A percentile compares a stretch with the other conserved stretches of the same genome.
These are phyloP conservation scores for Chlorella vulgaris DNA, from an alignment of 139 green algal genomes.

Conservation along the genomic window DNA sequence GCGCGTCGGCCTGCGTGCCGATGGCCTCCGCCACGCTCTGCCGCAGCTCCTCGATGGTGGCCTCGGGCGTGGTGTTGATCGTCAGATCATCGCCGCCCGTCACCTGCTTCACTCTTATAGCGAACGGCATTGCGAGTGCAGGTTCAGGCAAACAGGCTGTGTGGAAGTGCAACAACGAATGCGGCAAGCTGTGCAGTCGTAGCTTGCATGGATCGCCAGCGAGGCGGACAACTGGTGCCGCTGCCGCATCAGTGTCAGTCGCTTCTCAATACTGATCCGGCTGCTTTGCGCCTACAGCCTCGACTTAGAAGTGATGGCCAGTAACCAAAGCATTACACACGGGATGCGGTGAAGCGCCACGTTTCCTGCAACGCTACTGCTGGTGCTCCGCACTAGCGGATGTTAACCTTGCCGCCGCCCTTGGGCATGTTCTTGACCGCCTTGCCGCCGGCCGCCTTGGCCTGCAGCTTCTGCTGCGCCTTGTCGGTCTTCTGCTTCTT, in stretches of 20 bases:
- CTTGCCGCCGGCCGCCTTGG: slow-evolving; percentile 52
- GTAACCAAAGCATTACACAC: background rate
- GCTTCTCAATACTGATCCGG: no score
- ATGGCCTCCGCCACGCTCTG: slow-evolving; percentile 52
- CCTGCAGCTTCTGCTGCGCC: slow-evolving; percentile 31
- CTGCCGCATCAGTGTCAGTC: no score
- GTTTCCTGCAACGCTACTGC: background rate
- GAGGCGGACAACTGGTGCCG: no score
- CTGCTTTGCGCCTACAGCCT: no score
- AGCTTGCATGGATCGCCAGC: no score
- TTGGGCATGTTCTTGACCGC: slow-evolving; percentile 52
- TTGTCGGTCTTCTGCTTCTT: slow-evolving; percentile 93
- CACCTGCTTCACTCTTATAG: slow-evolving; percentile 23
- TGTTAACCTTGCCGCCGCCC: slow-evolving; percentile 37
- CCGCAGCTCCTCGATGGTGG: slow-evolving; percentile 81
- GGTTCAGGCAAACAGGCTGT: background rate
- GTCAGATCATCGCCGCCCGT: slow-evolving; percentile 34
- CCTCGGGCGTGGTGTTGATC: slow-evolving; percentile 27
- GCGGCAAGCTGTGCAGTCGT: background rate
- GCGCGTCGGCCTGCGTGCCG: slow-evolving; percentile 44
- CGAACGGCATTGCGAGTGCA: background rate
- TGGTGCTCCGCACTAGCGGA: slow-evolving; percentile 20
- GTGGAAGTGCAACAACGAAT: background rate
- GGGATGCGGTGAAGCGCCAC: background rate
- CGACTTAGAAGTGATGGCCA: no score